Conservation (phyloP, 495 filamentous ascomycete species). For the Pseudoneurospora amorphoporcata region DNA sequence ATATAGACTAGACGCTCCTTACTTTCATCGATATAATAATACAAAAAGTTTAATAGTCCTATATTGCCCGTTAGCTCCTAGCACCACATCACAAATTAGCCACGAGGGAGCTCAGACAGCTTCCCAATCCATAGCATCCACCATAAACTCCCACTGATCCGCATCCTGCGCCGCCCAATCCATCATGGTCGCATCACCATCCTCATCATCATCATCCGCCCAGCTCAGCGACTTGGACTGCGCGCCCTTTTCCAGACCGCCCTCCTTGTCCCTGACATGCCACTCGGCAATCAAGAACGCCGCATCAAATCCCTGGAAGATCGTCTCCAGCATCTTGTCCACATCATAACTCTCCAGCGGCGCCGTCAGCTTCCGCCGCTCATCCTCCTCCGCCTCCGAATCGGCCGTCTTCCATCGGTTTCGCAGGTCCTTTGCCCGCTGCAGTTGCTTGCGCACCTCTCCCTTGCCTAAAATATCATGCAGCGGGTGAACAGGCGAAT, state of each 20-base stretch:
- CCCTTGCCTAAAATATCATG: conserved; percentile 38
- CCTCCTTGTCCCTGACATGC: conserved; percentile 16
- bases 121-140: conserved; percentile 59
- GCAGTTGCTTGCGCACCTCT: conserved; percentile 38
- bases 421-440: conserved; percentile 50
- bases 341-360: conserved; percentile 46
- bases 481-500: conserved; percentile 39
- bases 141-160: conserved; percentile 48
- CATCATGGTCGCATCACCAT: conserved; percentile 21
- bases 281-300: conserved; percentile 22
- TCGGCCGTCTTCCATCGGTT: conserved; percentile 58
- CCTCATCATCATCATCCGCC: neutral
- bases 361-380: conserved; percentile 14
- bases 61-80: neutral
- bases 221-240: neutral
- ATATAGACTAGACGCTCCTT: neutral
- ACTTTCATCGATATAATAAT: neutral
- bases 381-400: conserved; percentile 13
- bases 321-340: conserved; percentile 39
- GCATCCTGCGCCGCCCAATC: conserved; percentile 17
- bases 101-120: conserved; percentile 28
- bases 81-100: neutral
- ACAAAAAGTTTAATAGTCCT: neutral
- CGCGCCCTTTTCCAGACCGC: conserved; percentile 8
- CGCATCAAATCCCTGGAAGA: conserved; percentile 30